A percentile compares a stretch with the other conserved stretches of the same genome.
phyloP scores from a whole-genome alignment of 1,284 basidiomycete genomes.

The Taiwanofungus camphoratus region DNA sequence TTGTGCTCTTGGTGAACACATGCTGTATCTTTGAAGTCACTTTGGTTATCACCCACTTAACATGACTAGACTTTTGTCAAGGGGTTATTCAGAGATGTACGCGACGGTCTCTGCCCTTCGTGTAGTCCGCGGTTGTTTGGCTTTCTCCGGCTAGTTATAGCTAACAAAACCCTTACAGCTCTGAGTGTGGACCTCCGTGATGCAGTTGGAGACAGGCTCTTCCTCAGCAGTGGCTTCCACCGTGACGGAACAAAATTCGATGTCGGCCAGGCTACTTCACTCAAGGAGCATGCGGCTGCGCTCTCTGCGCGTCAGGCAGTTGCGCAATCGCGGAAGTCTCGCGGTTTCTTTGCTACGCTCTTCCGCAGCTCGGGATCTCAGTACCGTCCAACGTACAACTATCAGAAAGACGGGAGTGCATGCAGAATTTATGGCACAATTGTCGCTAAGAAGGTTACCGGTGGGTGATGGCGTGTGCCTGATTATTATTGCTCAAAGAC shows the following conservation, averaged over 20 bases:
- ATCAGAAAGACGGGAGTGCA: slow-evolving; percentile 60
- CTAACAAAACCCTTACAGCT: slow-evolving; percentile 38
- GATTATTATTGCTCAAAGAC: no score
- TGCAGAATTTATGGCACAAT: slow-evolving; percentile 87
- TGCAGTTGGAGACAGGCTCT: slow-evolving; percentile 86
- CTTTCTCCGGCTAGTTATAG: no score
- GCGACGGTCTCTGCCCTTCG: no score
- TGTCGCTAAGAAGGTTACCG: slow-evolving; percentile 86
- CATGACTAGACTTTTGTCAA: no score
- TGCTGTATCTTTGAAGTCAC: no score
- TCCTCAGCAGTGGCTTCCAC: slow-evolving; percentile 77
- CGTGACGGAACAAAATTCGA: slow-evolving; percentile 89
- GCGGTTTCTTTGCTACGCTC: slow-evolving; percentile 59
- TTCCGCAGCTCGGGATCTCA: slow-evolving; percentile 37
- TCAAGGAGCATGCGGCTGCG: slow-evolving; percentile 64
- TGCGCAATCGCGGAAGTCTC: slow-evolving; percentile 62
- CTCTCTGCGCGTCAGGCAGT: slow-evolving; percentile 67
- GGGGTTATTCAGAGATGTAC: no score
- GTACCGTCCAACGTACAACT: slow-evolving; percentile 70
- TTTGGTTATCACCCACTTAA: no score
- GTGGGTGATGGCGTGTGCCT: slow-evolving; percentile 30
- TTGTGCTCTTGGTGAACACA: no score
- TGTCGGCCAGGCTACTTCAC: slow-evolving; percentile 70
- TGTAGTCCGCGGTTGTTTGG: no score
- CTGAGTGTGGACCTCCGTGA: slow-evolving; percentile 89